These are phyloP conservation scores for Sugiyamaella qingdaonensis DNA, from an alignment of 805 yeast genomes.

Conservation along the genomic window DNA sequence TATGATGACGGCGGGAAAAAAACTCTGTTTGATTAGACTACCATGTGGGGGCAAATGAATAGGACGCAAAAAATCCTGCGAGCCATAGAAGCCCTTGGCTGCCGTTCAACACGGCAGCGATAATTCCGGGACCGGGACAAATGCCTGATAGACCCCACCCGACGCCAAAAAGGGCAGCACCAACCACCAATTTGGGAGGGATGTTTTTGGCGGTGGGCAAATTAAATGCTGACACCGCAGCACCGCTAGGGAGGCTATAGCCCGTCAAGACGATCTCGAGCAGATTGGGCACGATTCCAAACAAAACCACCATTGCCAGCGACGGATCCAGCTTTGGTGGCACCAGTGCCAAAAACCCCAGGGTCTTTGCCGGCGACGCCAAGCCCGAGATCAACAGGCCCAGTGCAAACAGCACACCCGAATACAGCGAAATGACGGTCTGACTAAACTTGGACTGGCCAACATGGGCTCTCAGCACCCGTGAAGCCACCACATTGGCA, in stretches of 20 bases:
- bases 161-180: conserved; percentile 44
- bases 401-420: conserved; percentile 41
- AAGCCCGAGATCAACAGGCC: conserved; percentile 47
- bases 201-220: conserved; percentile 28
- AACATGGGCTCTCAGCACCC: conserved; percentile 3
- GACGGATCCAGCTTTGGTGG: conserved; percentile 46
- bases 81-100: conserved; percentile 32
- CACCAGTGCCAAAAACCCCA: conserved; percentile 41
- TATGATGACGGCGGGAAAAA: neutral
- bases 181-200: conserved; percentile 35
- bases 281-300: conserved; percentile 44
- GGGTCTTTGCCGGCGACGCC: conserved; percentile 41
- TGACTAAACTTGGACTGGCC: conserved; percentile 13
- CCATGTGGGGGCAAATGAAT: conserved; percentile 21
- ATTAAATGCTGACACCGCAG: conserved; percentile 17
- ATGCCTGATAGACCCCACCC: conserved; percentile 53
- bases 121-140: conserved; percentile 52
- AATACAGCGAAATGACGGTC: conserved; percentile 22
- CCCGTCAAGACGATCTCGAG: conserved; percentile 26
- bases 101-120: conserved; percentile 30
- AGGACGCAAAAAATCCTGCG: conserved; percentile 22
- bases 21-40: neutral
- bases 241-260: conserved; percentile 11
- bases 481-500: neutral
- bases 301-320: conserved; percentile 39